Conservation (phyloP, 371 early-diverging fungal species). For the Mortierella sp. region DNA sequence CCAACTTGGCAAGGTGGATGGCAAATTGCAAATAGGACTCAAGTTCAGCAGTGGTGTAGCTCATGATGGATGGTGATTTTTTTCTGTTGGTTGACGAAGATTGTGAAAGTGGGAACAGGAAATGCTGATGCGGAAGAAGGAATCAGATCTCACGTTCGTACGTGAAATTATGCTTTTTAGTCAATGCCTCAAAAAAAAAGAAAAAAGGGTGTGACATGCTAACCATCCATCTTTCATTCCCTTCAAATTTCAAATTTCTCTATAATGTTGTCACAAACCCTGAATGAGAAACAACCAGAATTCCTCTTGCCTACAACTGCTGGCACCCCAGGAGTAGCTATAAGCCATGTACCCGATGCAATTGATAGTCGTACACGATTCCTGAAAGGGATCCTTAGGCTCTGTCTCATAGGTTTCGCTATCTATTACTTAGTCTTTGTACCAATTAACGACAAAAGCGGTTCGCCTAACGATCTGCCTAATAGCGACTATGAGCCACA, state of each 20-base stretch:
- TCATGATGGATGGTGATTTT: constrained; percentile 21
- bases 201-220: too few species aligned
- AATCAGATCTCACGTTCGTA: constrained; percentile 2
- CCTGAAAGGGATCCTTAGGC: constrained; percentile 10
- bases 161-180: not conserved
- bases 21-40: constrained; percentile 67
- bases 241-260: not conserved
- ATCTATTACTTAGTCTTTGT: constrained; percentile 10
- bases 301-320: constrained; percentile 5
- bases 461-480: not conserved
- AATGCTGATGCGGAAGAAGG: not conserved
- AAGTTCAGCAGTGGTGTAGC: constrained; percentile 49
- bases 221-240: not conserved
- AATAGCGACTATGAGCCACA: not conserved
- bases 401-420: constrained; percentile 8
- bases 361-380: constrained; percentile 6
- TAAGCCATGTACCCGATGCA: not conserved
- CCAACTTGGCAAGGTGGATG: constrained; percentile 69
- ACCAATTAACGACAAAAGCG: not conserved
- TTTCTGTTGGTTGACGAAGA: not conserved
- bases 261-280: not conserved
- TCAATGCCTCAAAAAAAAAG: not conserved
- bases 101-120: not conserved
- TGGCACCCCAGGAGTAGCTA: not conserved
- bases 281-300: constrained; percentile 19